These are phyloP conservation scores for Centrapalus pauciflorus DNA, from an alignment of 129 eudicot species.

Conservation along the genomic window DNA sequence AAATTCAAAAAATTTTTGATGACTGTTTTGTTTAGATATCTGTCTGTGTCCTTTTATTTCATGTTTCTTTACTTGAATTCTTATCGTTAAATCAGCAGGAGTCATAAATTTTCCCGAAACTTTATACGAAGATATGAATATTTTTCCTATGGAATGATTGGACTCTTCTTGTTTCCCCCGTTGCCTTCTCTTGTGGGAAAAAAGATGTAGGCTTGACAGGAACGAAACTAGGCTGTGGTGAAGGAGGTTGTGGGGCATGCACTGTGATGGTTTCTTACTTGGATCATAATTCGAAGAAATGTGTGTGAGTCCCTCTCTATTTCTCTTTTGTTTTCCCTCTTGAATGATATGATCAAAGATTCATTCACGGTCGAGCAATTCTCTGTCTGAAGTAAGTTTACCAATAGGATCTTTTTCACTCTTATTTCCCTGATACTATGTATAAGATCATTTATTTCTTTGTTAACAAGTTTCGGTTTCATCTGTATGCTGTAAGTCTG, in stretches of 20 bases:
- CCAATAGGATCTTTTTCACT: not conserved
- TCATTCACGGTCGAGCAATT: not conserved
- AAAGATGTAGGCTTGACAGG: slow-evolving; percentile 91
- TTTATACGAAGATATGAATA: not conserved
- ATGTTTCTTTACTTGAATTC: not conserved
- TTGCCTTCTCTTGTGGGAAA: slow-evolving; percentile 23
- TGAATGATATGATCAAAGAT: not conserved
- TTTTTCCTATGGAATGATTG: not conserved
- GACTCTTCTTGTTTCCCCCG: not conserved
- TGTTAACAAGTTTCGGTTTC: not conserved
- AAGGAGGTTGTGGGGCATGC: slow-evolving; percentile 99
- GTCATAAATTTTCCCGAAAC: not conserved
- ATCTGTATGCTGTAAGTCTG: not conserved
- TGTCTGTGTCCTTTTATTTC: not conserved
- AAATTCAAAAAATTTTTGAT: too few relatives aligned
- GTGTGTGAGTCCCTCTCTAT: slow-evolving; percentile 65
- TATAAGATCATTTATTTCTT: not conserved
- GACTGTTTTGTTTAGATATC: not conserved
- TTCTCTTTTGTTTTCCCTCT: not conserved
- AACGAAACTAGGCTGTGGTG: slow-evolving; percentile 96
- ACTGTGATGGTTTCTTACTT: slow-evolving; percentile 92
- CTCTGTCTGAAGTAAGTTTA: not conserved
- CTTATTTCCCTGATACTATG: not conserved
- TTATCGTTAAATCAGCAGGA: not conserved
- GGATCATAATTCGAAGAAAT: slow-evolving; percentile 66